Conservation (phyloP, 2,329 filamentous ascomycete genomes). For the Talaromyces verruculosus region DNA sequence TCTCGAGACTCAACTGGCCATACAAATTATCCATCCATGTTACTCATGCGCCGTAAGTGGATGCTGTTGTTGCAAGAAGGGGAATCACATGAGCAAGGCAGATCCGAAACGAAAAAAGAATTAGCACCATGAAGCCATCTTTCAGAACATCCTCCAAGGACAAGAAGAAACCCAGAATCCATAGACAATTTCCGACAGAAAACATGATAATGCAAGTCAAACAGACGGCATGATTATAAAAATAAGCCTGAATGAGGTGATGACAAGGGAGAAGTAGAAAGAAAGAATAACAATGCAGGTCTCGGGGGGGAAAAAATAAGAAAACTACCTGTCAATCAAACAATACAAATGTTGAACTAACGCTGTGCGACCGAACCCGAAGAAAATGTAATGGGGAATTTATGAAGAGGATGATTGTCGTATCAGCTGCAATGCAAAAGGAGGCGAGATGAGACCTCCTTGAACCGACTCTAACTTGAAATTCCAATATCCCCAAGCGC, state of each 20-base stretch:
- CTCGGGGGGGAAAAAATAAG: conserved; percentile 4
- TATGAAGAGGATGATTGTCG: conserved; percentile 22
- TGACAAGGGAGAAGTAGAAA: conserved; percentile 19
- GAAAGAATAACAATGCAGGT: conserved; percentile 15
- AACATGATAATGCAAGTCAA: conserved; percentile 17
- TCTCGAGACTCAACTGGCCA: conserved; percentile 22
- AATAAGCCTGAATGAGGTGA: conserved; percentile 4
- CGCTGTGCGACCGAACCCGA: conserved; percentile 29
- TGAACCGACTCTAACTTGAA: conserved; percentile 44
- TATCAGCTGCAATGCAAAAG: conserved; percentile 27
- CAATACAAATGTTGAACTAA: conserved; percentile 23
- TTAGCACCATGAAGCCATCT: conserved; percentile 22
- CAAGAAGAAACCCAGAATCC: conserved; percentile 19
- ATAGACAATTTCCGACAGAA: conserved; percentile 21
- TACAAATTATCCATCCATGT: conserved; percentile 31
- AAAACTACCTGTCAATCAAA: conserved; percentile 20
- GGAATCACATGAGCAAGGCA: conserved; percentile 27
- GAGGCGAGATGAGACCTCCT: conserved; percentile 38
- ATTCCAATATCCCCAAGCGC: conserved; percentile 42
- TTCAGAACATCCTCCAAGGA: conserved; percentile 21
- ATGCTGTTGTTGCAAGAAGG: conserved; percentile 30
- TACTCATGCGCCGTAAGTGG: conserved; percentile 33
- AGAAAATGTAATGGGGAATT: conserved; percentile 26
- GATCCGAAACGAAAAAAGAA: conserved; percentile 22
- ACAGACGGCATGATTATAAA: conserved; percentile 5